A percentile compares a stretch with the other conserved stretches of the same genome.
Evolutionary conservation across 768 basidiomycete genomes (phyloP).

Genomic region (Lactifluus piperatus): DNA sequence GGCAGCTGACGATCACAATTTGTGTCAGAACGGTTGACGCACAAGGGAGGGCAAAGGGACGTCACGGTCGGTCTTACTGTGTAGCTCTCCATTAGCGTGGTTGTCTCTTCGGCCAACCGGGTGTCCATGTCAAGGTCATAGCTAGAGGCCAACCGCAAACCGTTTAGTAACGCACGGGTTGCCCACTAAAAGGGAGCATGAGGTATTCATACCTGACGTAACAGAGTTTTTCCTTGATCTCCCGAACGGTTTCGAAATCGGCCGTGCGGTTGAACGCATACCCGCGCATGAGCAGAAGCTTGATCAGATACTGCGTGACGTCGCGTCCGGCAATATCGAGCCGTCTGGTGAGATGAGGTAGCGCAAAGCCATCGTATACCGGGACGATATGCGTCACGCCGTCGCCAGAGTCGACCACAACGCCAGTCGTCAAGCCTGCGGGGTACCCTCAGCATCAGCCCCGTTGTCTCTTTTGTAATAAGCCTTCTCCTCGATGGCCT

Average conservation of each 20-base stretch:
- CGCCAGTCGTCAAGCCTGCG: conserved; percentile 91
- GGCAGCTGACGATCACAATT: conserved; percentile 53
- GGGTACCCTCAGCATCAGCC: neutral
- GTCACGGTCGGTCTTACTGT: conserved; percentile 43
- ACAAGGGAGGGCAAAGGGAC: neutral
- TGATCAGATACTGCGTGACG: conserved; percentile 98
- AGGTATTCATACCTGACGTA: conserved; percentile 70
- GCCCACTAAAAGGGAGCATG: neutral
- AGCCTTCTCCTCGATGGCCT: too few relatives aligned
- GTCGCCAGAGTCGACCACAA: conserved; percentile 98
- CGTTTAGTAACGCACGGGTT: too few relatives aligned
- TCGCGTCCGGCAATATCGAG: conserved; percentile 97
- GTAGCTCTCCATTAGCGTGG: conserved; percentile 91
- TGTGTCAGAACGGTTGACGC: conserved; percentile 4
- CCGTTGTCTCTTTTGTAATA: neutral
- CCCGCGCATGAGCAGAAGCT: conserved; percentile 99
- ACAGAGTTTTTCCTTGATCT: conserved; percentile 98
- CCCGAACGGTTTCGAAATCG: conserved; percentile 97
- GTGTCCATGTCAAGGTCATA: conserved; percentile 97
- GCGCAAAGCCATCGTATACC: conserved; percentile 93
- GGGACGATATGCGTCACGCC: conserved; percentile 99
- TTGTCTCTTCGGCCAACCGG: conserved; percentile 90
- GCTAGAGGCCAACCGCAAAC: conserved; percentile 31
- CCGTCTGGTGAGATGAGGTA: conserved; percentile 90
- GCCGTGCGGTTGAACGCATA: conserved; percentile 99